phyloP scores from a whole-genome alignment of 1,139 yeast species.

The Candida sp. region DNA sequence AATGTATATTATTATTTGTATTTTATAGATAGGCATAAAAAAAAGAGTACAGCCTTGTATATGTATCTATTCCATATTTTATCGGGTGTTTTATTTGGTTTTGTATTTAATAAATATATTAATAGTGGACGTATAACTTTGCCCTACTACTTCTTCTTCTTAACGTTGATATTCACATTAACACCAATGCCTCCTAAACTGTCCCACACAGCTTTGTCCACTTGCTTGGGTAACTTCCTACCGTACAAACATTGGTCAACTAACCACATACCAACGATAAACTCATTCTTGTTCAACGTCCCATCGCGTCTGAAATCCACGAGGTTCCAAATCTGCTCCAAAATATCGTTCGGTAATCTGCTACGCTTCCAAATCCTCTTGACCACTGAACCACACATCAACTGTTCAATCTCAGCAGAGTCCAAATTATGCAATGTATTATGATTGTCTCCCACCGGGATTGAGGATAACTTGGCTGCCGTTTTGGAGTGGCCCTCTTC shows the following conservation, averaged over 20 bases:
- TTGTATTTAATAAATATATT: not conserved
- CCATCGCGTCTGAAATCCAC: conserved; percentile 84
- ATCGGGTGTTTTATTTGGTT: not conserved
- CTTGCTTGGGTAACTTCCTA: conserved; percentile 75
- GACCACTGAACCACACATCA: conserved; percentile 72
- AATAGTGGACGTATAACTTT: not conserved
- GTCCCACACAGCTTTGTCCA: conserved; percentile 65
- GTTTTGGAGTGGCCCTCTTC: conserved; percentile 29
- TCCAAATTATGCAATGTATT: conserved; percentile 38
- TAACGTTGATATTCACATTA: conserved; percentile 32
- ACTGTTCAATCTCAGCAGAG: conserved; percentile 37
- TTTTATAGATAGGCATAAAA: too few species aligned
- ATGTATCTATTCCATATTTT: not conserved
- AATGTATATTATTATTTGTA: not conserved
- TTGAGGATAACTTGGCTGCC: conserved; percentile 37
- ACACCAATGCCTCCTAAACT: conserved; percentile 59
- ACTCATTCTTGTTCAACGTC: conserved; percentile 77
- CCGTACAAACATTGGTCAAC: conserved; percentile 97
- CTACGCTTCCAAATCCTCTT: conserved; percentile 83
- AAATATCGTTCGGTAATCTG: conserved; percentile 63
- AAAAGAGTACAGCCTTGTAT: not conserved
- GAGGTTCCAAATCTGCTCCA: conserved; percentile 75
- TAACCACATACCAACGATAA: conserved; percentile 94
- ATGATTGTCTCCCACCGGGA: conserved; percentile 17
- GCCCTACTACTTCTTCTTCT: conserved; percentile 26